phyloP scores from a whole-genome alignment of 768 basidiomycete genomes.

The Termitomyces sp. region DNA sequence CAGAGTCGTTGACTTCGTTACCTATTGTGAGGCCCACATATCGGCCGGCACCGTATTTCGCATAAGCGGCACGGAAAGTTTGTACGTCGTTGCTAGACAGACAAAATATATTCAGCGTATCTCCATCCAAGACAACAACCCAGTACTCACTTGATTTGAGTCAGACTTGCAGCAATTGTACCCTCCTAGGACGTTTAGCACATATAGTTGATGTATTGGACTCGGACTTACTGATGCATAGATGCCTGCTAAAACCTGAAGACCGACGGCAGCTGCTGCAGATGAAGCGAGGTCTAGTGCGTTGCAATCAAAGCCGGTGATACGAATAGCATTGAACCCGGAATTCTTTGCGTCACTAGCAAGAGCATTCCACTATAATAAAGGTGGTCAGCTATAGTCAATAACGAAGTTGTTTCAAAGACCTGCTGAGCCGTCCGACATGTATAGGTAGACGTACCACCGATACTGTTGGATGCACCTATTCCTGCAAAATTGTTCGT shows the following conservation, averaged over 20 bases:
- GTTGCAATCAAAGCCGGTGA: conserved; percentile 31
- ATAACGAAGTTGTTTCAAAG: background rate
- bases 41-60: conserved; percentile 23
- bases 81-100: conserved; percentile 27
- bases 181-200: conserved; percentile 22
- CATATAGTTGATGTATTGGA: background rate
- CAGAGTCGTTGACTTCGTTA: conserved; percentile 29
- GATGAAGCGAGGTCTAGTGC: conserved; percentile 28
- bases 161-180: conserved; percentile 20
- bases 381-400: too few species aligned
- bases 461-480: conserved; percentile 26
- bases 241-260: conserved; percentile 29
- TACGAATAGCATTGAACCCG: conserved; percentile 29
- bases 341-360: conserved; percentile 22
- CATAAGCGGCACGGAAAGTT: conserved; percentile 25
- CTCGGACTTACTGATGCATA: conserved; percentile 20
- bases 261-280: conserved; percentile 23
- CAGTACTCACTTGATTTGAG: conserved; percentile 22
- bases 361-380: conserved; percentile 27
- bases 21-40: conserved; percentile 31
- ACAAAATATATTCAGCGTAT: background rate
- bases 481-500: conserved; percentile 27
- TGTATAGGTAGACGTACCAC: conserved; percentile 21
- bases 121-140: background rate
- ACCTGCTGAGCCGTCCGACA: conserved; percentile 30